Conservation (phyloP, 371 early-diverging fungal genomes). For the Choanephora cucurbitarum region DNA sequence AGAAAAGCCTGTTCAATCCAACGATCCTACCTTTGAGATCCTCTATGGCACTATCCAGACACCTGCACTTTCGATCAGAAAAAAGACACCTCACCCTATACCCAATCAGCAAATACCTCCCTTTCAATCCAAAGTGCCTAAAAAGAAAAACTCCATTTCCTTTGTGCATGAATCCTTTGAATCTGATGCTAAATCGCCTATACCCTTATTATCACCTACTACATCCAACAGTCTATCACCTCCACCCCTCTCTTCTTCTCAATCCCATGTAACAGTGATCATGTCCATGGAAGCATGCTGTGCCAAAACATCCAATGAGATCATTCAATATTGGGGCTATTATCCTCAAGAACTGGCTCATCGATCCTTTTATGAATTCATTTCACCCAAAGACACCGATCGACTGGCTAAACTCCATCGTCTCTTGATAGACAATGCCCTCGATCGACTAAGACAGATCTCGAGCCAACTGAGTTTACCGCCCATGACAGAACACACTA, state of each 20-base stretch:
- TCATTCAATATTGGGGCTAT: constrained; percentile 54
- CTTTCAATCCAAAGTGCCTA: constrained; percentile 6
- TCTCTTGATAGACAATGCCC: constrained; percentile 52
- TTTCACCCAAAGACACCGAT: constrained; percentile 47
- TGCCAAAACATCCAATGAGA: constrained; percentile 60
- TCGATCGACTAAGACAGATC: constrained; percentile 18
- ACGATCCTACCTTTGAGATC: constrained; percentile 24
- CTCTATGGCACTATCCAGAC: constrained; percentile 27
- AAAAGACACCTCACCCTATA: constrained; percentile 7
- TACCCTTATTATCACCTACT: background rate
- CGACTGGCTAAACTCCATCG: constrained; percentile 45
- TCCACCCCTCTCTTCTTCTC: background rate
- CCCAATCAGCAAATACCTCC: constrained; percentile 12
- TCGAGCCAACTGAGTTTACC: constrained; percentile 14
- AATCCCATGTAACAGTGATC: constrained; percentile 34
- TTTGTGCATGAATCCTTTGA: constrained; percentile 27
- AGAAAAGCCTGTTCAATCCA: constrained; percentile 39
- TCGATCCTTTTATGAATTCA: constrained; percentile 57
- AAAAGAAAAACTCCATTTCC: constrained; percentile 14
- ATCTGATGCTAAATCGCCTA: constrained; percentile 8
- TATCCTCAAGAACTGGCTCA: constrained; percentile 62
- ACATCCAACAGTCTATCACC: too few relatives aligned
- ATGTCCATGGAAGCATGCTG: constrained; percentile 59
- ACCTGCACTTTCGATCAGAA: constrained; percentile 18
- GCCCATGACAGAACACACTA: constrained; percentile 46